These are phyloP conservation scores for Russula ochroleuca DNA, from an alignment of 768 basidiomycete species.

Conservation along the genomic window DNA sequence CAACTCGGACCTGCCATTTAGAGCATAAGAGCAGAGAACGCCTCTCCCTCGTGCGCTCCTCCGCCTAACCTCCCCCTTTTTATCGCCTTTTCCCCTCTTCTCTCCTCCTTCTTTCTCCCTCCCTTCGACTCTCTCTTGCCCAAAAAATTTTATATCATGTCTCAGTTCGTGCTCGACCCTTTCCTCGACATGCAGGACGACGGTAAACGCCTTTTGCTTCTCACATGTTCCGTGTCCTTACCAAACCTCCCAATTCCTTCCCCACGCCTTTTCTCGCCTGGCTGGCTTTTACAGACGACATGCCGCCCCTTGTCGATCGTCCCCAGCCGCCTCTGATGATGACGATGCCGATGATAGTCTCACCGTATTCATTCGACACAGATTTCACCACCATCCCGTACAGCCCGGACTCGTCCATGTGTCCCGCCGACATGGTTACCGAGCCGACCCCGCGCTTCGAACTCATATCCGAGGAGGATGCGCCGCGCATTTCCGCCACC, in stretches of 20 bases:
- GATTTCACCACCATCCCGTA: constrained; percentile 55
- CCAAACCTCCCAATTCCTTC: neutral
- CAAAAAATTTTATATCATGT: constrained; percentile 9
- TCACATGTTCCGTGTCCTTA: neutral
- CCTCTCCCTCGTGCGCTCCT: constrained; percentile 22
- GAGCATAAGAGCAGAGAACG: constrained; percentile 24
- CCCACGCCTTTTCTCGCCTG: neutral
- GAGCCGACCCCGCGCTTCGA: constrained; percentile 32
- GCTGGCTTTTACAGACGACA: constrained; percentile 31
- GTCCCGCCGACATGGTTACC: constrained; percentile 32
- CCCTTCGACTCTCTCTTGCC: neutral
- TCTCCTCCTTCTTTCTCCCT: constrained; percentile 2
- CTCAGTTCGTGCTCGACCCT: constrained; percentile 15
- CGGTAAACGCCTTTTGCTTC: constrained; percentile 9
- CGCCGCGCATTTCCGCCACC: constrained; percentile 33
- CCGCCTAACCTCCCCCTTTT: constrained; percentile 25
- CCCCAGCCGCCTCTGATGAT: constrained; percentile 36
- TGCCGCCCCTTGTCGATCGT: constrained; percentile 47
- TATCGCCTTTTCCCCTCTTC: constrained; percentile 4
- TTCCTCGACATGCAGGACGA: constrained; percentile 18
- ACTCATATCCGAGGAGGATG: constrained; percentile 30
- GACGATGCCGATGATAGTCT: constrained; percentile 44
- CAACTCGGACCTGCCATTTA: constrained; percentile 15
- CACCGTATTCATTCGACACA: constrained; percentile 53
- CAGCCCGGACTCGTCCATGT: constrained; percentile 28